Percentiles rank a stretch among this genome's conserved stretches.
phyloP scores from a whole-genome alignment of 805 yeast species.

The Saccharomycopsis schoenii region DNA sequence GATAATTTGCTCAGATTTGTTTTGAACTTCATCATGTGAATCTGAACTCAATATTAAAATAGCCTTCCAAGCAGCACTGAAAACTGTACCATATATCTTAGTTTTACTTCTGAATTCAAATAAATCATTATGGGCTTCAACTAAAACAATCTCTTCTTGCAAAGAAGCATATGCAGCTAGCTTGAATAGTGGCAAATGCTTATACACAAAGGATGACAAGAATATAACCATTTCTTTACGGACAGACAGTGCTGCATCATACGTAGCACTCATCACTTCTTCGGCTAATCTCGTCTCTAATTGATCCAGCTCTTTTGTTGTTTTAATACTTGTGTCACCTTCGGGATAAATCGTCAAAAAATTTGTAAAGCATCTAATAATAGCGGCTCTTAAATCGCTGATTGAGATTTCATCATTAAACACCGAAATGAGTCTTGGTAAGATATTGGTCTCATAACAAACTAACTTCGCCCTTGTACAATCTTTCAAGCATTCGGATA shows the following conservation, averaged over 20 bases:
- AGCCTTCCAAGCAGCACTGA: constrained; percentile 81
- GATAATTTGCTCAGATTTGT: constrained; percentile 15
- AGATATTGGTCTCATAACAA: constrained; percentile 52
- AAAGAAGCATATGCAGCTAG: constrained; percentile 82
- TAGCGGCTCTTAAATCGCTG: constrained; percentile 89
- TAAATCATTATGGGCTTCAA: constrained; percentile 50
- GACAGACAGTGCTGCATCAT: constrained; percentile 86
- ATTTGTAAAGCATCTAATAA: constrained; percentile 61
- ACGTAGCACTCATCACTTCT: constrained; percentile 53
- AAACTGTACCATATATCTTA: constrained; percentile 81
- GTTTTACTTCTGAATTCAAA: constrained; percentile 57
- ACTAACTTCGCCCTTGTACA: constrained; percentile 69
- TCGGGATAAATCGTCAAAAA: constrained; percentile 24
- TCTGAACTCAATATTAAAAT: constrained; percentile 73
- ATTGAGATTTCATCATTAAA: constrained; percentile 65
- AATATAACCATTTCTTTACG: constrained; percentile 76
- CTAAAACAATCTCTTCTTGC: constrained; percentile 64
- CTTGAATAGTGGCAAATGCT: constrained; percentile 63
- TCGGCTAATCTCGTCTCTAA: constrained; percentile 66
- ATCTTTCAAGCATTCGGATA: constrained; percentile 66
- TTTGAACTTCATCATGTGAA: constrained; percentile 74
- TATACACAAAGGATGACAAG: constrained; percentile 61
- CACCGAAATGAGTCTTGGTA: constrained; percentile 44
- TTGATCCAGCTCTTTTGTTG: constrained; percentile 39
- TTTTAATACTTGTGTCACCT: constrained; percentile 12